Conservation (phyloP, 73 alveolate species). For the Paramecium primaurelia region DNA sequence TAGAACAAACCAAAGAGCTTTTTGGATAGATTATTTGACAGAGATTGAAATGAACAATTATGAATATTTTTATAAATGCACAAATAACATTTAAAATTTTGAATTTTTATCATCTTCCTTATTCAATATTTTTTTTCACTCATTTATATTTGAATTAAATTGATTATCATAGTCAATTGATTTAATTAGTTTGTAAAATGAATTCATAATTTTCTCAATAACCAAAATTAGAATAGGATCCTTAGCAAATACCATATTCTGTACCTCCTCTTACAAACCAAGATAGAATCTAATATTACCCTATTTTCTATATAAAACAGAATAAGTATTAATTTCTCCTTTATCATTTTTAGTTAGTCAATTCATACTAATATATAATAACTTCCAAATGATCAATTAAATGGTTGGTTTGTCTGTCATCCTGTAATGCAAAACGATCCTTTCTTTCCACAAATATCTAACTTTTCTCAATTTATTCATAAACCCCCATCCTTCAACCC, state of each 20-base stretch:
- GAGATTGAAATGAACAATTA: neutral
- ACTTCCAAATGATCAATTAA: neutral
- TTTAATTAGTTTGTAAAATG: neutral
- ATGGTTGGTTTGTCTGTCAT: slow-evolving; percentile 5
- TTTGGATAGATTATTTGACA: slow-evolving; percentile 35
- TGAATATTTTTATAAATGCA: slow-evolving; percentile 3
- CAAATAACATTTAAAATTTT: neutral
- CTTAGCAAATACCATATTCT: neutral
- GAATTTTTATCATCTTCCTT: neutral
- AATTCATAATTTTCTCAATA: neutral
- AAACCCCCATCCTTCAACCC: neutral
- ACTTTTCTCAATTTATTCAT: neutral
- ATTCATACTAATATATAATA: neutral
- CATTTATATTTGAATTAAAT: neutral
- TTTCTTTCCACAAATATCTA: neutral
- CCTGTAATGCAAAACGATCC: neutral
- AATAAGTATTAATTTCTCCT: neutral
- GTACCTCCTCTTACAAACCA: neutral
- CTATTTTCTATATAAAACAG: neutral
- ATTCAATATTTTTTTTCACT: neutral
- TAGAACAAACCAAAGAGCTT: slow-evolving; percentile 1
- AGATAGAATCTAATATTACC: neutral
- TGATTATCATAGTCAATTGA: neutral
- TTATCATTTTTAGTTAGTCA: neutral
- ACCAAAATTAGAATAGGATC: neutral